Evolutionary conservation across 441 rosid species (phyloP).

Genomic region (Jatropha multifida): DNA sequence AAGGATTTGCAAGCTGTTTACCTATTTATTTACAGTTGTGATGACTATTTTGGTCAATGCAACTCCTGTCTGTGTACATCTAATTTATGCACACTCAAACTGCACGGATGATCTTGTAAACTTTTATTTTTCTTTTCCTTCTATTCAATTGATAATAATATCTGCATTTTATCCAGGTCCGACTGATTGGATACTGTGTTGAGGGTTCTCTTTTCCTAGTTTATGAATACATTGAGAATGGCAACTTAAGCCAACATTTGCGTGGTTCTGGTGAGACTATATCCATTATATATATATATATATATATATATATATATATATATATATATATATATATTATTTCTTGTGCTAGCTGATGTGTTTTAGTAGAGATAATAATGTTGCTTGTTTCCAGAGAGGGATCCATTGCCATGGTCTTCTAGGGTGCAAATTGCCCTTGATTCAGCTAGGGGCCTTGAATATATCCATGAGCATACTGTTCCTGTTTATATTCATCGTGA

Average conservation of each 20-base stretch:
- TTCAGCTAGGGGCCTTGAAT: constrained; percentile 97
- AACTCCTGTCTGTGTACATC: not conserved
- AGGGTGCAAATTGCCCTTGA: constrained; percentile 97
- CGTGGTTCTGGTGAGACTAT: constrained; percentile 68
- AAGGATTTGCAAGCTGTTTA: not conserved
- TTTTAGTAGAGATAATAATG: constrained; percentile 10
- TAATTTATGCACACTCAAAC: not conserved
- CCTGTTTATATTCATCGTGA: constrained; percentile 97
- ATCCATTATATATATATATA: constrained; percentile 19
- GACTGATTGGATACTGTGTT: constrained; percentile 90
- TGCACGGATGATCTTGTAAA: not conserved
- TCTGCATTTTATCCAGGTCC: constrained; percentile 51
- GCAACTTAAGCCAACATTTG: constrained; percentile 89
- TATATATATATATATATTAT: constrained; percentile 19
- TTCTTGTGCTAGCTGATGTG: constrained; percentile 3
- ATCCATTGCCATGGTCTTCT: constrained; percentile 74
- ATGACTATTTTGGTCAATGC: not conserved
- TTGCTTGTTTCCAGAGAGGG: constrained; percentile 56
- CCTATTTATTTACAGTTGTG: not conserved
- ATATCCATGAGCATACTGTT: constrained; percentile 95
- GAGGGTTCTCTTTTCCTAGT: constrained; percentile 94
- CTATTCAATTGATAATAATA: not conserved
- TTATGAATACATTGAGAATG: constrained; percentile 86
- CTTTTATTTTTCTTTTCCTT: not conserved
- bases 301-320: constrained; percentile 6